phyloP scores from a whole-genome alignment of 2,329 filamentous ascomycete species.

The Thermoascus crustaceus region DNA sequence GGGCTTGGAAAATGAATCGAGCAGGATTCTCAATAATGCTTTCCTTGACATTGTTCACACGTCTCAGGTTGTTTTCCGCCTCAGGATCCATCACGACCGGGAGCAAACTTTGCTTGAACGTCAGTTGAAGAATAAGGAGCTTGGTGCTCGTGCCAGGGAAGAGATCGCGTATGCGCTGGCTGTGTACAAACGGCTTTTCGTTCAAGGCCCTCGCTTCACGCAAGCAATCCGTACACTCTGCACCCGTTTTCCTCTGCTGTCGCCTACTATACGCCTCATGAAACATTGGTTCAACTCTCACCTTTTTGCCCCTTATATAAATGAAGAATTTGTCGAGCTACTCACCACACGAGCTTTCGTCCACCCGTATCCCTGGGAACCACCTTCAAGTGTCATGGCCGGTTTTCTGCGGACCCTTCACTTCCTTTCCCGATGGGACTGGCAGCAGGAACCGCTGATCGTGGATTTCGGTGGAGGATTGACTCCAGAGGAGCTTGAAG shows the following conservation, averaged over 20 bases:
- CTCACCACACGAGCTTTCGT: constrained; percentile 71
- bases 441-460: constrained; percentile 73
- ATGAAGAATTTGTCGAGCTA: constrained; percentile 76
- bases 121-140: constrained; percentile 64
- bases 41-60: constrained; percentile 76
- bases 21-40: constrained; percentile 63
- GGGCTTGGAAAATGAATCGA: constrained; percentile 68
- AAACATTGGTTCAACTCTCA: constrained; percentile 88
- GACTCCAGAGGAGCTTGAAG: constrained; percentile 50
- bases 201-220: constrained; percentile 67
- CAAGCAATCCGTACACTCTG: constrained; percentile 73
- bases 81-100: constrained; percentile 82
- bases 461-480: constrained; percentile 64
- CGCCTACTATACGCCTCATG: constrained; percentile 70
- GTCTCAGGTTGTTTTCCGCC: constrained; percentile 64
- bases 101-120: constrained; percentile 74
- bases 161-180: constrained; percentile 62
- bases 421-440: constrained; percentile 83
- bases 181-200: constrained; percentile 61
- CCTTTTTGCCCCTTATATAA: constrained; percentile 67
- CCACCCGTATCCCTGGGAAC: constrained; percentile 69
- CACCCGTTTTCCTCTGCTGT: constrained; percentile 71
- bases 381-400: constrained; percentile 66
- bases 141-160: constrained; percentile 58
- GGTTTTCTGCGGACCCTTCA: constrained; percentile 75